Evolutionary conservation across 345 rosid genomes (phyloP).

Genomic region (Acer yangbiense): DNA sequence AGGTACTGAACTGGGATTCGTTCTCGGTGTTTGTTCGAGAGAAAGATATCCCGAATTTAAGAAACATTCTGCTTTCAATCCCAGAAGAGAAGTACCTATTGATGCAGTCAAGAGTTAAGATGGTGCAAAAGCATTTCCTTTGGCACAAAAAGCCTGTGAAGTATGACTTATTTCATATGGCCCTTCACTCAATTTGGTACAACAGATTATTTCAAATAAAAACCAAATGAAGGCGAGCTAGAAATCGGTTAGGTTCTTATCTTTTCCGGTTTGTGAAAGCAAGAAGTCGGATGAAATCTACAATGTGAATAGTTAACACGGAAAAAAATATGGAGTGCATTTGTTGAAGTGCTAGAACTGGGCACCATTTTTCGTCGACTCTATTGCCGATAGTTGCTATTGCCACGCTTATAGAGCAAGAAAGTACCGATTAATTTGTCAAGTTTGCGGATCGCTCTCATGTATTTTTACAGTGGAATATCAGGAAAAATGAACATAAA

Average conservation of each 20-base stretch:
- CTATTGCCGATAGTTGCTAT: not conserved
- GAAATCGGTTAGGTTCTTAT: not conserved
- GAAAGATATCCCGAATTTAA: constrained; percentile 66
- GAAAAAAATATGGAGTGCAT: constrained; percentile 1
- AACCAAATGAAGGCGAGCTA: constrained; percentile 30
- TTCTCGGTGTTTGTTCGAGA: constrained; percentile 80
- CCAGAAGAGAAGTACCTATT: constrained; percentile 59
- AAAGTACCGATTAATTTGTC: not conserved
- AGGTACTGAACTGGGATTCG: constrained; percentile 76
- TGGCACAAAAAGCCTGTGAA: constrained; percentile 82
- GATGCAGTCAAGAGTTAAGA: constrained; percentile 67
- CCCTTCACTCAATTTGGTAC: constrained; percentile 83
- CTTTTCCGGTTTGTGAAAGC: not conserved
- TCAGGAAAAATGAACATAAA: not conserved
- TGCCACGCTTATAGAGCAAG: not conserved
- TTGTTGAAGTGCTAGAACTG: not conserved
- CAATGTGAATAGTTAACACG: not conserved
- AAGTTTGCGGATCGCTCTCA: not conserved
- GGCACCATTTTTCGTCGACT: not conserved
- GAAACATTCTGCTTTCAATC: constrained; percentile 64
- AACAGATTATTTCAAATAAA: constrained; percentile 57
- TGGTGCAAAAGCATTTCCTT: constrained; percentile 80
- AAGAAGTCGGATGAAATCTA: not conserved
- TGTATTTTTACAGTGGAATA: not conserved
- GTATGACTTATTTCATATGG: constrained; percentile 79